These are phyloP conservation scores for Lactarius quietus DNA, from an alignment of 768 basidiomycete species.

Conservation along the genomic window DNA sequence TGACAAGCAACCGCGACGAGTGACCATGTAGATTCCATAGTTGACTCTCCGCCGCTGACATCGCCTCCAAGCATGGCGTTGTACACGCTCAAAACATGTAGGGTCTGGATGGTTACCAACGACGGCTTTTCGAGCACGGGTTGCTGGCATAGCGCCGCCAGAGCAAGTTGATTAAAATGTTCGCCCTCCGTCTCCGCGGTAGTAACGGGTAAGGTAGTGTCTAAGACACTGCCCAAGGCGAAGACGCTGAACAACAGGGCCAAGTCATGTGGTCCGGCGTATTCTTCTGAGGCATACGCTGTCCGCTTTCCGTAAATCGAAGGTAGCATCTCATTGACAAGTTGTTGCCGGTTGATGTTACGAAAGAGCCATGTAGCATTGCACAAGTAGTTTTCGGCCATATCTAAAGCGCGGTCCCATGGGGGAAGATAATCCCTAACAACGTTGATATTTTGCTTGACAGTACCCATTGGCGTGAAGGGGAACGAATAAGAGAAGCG, in stretches of 20 bases:
- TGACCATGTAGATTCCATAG: constrained; percentile 72
- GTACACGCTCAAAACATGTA: constrained; percentile 67
- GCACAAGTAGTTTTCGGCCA: constrained; percentile 68
- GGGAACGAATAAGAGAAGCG: constrained; percentile 32
- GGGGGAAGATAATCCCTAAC: constrained; percentile 40
- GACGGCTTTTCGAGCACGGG: constrained; percentile 70
- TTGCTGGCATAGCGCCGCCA: constrained; percentile 62
- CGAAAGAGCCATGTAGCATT: constrained; percentile 58
- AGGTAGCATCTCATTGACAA: constrained; percentile 62
- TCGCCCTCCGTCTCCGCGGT: constrained; percentile 49
- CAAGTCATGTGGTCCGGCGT: constrained; percentile 34
- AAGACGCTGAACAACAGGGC: constrained; percentile 35
- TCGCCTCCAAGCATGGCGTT: constrained; percentile 68
- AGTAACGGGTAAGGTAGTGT: constrained; percentile 33
- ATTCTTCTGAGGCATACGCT: constrained; percentile 24
- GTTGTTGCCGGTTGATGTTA: constrained; percentile 62
- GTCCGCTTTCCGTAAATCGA: constrained; percentile 51
- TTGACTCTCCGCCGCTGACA: constrained; percentile 51
- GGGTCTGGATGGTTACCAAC: constrained; percentile 62
- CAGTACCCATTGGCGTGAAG: constrained; percentile 28
- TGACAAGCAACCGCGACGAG: constrained; percentile 62
- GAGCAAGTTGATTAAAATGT: constrained; percentile 62
- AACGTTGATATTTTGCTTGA: constrained; percentile 28
- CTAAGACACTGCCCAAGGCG: constrained; percentile 33
- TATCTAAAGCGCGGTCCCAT: constrained; percentile 50